Evolutionary conservation across 164 flowering plant genomes (phyloP), one percentile per base, ranked within the genome.

Genomic region (Magnolia changhungtana): DNA sequence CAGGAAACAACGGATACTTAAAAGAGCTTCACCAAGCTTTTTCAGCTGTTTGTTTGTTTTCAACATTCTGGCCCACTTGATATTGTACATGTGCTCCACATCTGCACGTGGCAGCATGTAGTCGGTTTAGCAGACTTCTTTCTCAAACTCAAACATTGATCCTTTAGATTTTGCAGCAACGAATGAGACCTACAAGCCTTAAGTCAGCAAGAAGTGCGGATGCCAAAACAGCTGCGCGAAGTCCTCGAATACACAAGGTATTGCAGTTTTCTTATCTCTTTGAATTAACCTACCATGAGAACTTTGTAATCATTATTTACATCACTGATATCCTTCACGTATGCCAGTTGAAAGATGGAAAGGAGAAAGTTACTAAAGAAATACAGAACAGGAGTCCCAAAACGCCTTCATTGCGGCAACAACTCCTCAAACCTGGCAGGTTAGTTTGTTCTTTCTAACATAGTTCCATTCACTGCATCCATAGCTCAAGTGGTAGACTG

Each of bases 371-470:
- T 49, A 73, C 52, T 71, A 69, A 68, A 27, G 75, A 71, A 21
- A 7, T 64, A 61, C 61, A 72, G 59, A 58, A 64, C 58, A 50
- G 58, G 21, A 71, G 27, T 19, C n/a, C 75, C 20, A 79, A 64
- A 52, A 80, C 87, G 72, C 73, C 80, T 49, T 55, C 71, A 55
- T 37, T 72, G 70, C 76, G 55, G 71, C 76, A 78, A 76, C 83
- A 80, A 67, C 21, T 71, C 11, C 71, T 71, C 51, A 79, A 68
- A 66, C 73, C 86, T 65, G 80, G 70, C 74, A 81, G 87, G 89
- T 86, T 52, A 67, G 52, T 70, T 66, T 65, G 71, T 13, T 31
- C 71, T 29, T 68, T 37, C 7, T 27, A 14, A 2, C 8, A 1
- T 9, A 65, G 24, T 20, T 65, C 45, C 45, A 37, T 65, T 65